Conservation (phyloP, 1,284 basidiomycete genomes). For the Termitomyces sp. region DNA sequence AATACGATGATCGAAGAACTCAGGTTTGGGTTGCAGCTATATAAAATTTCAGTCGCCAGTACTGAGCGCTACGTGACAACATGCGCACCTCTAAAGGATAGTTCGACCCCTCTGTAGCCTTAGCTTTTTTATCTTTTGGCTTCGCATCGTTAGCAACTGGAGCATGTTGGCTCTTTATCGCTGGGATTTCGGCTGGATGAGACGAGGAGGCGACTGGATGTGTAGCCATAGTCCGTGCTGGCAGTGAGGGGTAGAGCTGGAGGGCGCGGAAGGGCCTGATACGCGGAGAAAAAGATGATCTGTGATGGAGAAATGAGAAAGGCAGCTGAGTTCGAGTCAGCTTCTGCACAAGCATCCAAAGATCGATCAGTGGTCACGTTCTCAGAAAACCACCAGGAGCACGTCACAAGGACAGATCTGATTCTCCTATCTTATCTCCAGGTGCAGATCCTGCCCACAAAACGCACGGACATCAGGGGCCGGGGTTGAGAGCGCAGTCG, state of each 20-base stretch:
- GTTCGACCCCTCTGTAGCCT: conserved; percentile 37
- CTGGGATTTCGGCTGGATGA: conserved; percentile 34
- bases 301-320: conserved; percentile 24
- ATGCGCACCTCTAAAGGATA: conserved; percentile 59
- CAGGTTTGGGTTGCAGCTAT: conserved; percentile 79
- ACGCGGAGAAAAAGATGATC: conserved; percentile 27
- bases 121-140: conserved; percentile 50
- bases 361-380: conserved; percentile 32
- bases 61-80: not conserved
- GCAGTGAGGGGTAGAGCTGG: conserved; percentile 10
- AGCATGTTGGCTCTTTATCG: conserved; percentile 31
- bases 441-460: conserved; percentile 46
- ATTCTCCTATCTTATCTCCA: conserved; percentile 12
- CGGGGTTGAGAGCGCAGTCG: conserved; percentile 38
- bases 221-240: conserved; percentile 24
- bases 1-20: conserved; percentile 87
- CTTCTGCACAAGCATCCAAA: conserved; percentile 34
- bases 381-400: conserved; percentile 9
- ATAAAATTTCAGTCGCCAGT: conserved; percentile 12
- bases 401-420: conserved; percentile 6
- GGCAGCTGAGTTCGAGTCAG: conserved; percentile 30
- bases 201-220: conserved; percentile 38
- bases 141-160: conserved; percentile 36
- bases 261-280: conserved; percentile 14
- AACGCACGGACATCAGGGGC: conserved; percentile 61